Evolutionary conservation across 106 monocot species (phyloP).

Genomic region (Chionographis japonica): DNA sequence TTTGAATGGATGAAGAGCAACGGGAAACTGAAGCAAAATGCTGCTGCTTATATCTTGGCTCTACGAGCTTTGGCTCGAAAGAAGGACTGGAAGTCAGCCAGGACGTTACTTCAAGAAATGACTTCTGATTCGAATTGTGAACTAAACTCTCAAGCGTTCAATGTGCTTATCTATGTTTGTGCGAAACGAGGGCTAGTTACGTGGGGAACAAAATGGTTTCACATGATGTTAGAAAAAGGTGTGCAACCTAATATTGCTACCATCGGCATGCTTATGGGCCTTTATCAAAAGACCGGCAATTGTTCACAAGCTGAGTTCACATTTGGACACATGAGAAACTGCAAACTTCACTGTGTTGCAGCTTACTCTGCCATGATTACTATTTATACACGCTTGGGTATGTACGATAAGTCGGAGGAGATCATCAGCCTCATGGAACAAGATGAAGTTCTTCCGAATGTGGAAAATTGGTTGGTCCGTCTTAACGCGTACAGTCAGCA

Average conservation of each 20-base stretch:
- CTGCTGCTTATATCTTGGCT: conserved; percentile 59
- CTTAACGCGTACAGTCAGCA: conserved; percentile 81
- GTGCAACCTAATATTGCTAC: conserved; percentile 63
- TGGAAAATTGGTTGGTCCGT: conserved; percentile 89
- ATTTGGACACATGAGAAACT: conserved; percentile 64
- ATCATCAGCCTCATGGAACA: conserved; percentile 63
- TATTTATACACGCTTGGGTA: conserved; percentile 65
- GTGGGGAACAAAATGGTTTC: conserved; percentile 70
- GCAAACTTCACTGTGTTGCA: conserved; percentile 33
- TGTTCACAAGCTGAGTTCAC: conserved; percentile 66
- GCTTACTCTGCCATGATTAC: conserved; percentile 88
- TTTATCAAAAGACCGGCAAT: conserved; percentile 64
- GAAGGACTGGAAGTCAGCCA: conserved; percentile 68
- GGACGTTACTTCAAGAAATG: conserved; percentile 66
- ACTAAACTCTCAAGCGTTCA: conserved; percentile 54
- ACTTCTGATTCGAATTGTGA: conserved; percentile 41
- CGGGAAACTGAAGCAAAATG: conserved; percentile 70
- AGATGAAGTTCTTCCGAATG: conserved; percentile 61
- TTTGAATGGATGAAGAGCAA: conserved; percentile 84
- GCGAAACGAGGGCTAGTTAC: conserved; percentile 46
- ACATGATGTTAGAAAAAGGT: conserved; percentile 56
- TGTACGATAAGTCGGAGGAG: conserved; percentile 60
- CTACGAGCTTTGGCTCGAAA: conserved; percentile 64
- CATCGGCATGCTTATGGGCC: conserved; percentile 83
- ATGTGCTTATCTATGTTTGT: conserved; percentile 61